Base-by-base conservation (phyloP, 176 grass and related monocot genomes). In the Dendrocalamus sinicus region DNA sequence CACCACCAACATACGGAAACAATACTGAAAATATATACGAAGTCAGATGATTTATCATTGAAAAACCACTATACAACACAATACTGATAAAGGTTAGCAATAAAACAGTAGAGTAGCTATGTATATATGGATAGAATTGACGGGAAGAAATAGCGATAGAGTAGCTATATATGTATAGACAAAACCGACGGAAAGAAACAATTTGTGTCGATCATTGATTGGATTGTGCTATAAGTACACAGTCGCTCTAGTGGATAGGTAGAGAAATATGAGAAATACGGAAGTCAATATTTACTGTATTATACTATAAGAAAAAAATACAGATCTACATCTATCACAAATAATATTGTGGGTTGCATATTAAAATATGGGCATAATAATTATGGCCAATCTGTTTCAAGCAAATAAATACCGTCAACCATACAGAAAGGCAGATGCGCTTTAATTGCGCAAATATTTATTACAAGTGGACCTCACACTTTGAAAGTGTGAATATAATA, bases 401-500 rank as follows among this genome's bases (percentile, higher is more conserved):
- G 4, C 3, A 13, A 70, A 68, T 54, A 81, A 69, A 70, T 70
- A 20, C 1, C 2, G 1, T 0, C 0, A 0, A 10, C 8, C 7
- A 2, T 9, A 5, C 2, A 51, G 5, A 15, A 43, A 71, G 16
- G 0, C 2, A 52, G 0, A 54, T 0, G 1, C 12, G 9, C 5
- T 0, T 6, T 54, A 11, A 51, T 4, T 44, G 3, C 7, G 3
- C 5, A 6, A 23, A 86, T 78, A 26, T 71, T 37, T 79, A 20
- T 65, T 8, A 7, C 12, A 68, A 59, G 0, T 10, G 1, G 8
- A 61, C 20, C 53, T 58, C 19, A 86, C 8, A 24, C 4, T 26
- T 16, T 0, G 0, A 8, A 70, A 48, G 24, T 6, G 7, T 41
- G 4, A 61, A 26, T 5, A 6, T 14, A 15, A 1, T 8, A 3